Evolutionary conservation across 2,329 filamentous ascomycete species (phyloP).

Genomic region (Hymenoscyphus occultus): DNA sequence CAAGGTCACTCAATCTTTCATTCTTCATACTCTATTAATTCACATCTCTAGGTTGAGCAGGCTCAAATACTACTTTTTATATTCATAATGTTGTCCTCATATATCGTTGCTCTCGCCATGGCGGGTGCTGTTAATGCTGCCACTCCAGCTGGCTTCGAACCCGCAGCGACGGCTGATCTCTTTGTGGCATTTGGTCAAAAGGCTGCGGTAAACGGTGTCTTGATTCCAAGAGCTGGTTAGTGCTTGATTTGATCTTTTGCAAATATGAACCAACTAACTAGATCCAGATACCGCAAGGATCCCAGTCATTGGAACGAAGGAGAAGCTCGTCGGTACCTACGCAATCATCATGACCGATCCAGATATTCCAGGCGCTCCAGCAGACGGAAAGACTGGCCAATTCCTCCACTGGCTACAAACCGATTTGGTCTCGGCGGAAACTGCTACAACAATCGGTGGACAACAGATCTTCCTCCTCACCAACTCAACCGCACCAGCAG

Average conservation of each 20-base stretch:
- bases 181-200: slow-evolving; percentile 29
- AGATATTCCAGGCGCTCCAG: slow-evolving; percentile 27
- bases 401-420: slow-evolving; percentile 35
- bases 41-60: neutral
- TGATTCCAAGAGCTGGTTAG: slow-evolving; percentile 28
- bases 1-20: neutral
- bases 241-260: neutral
- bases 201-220: slow-evolving; percentile 28
- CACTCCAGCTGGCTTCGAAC: slow-evolving; percentile 30
- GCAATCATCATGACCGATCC: slow-evolving; percentile 34
- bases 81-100: slow-evolving; percentile 26
- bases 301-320: slow-evolving; percentile 28
- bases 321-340: slow-evolving; percentile 28
- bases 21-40: slow-evolving; percentile 1
- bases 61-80: slow-evolving; percentile 5
- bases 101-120: slow-evolving; percentile 26
- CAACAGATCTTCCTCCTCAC: slow-evolving; percentile 25
- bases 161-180: slow-evolving; percentile 26
- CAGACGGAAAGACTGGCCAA: slow-evolving; percentile 24
- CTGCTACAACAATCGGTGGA: slow-evolving; percentile 26
- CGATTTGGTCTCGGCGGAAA: slow-evolving; percentile 26
- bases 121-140: slow-evolving; percentile 29
- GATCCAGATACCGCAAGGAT: slow-evolving; percentile 20
- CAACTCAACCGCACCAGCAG: slow-evolving; percentile 25
- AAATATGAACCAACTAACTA: slow-evolving; percentile 8